Base-by-base conservation (phyloP, 345 rosid species). In the Pseudoturritis turrita region DNA sequence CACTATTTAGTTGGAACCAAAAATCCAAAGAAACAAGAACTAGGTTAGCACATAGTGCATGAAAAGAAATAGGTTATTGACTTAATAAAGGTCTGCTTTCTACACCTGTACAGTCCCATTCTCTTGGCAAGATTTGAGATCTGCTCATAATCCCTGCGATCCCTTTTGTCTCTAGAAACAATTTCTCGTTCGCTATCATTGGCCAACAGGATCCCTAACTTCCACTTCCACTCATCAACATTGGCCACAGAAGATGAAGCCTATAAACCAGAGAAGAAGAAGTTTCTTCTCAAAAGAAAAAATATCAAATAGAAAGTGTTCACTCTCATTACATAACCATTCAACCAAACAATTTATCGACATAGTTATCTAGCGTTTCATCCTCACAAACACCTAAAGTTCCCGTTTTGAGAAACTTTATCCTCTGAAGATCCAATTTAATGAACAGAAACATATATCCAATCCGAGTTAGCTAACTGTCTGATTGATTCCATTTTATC, bases 141-240 rank as follows among this genome's bases (percentile, higher is more conserved):
- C 77, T 95, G 99, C 65, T 95, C 98, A 76, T 83, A 91, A 64
- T 95, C 98, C 81, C 99, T 87, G 72, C 98, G 89, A 72, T 95
- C 99, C 62, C 91, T 83, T 80, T 87, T 88, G 81, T 95, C 97
- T 74, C 88, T 84, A 47, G 98, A 91, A 18, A 89, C 86, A 70
- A 95, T 83, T 79, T 95, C 99, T 74, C 83, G 88, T 60, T 95
- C 96, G 67, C 82, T 86, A 64, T 84, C 97, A 45, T 77, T 89
- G 19, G 86, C 93, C 69, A 86, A 56, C 36, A 95, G 68, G 82
- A 91, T 77, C 29, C 92, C 79, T 68, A 95, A 90, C 79, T 95
- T 95, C 99, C 99, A 95, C 75, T 91, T 95, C 99, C 99, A 95
- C 69, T 89, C 98, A 65, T 91, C 88, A 57, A 95, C 83, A 81